Percentiles rank a stretch among this genome's conserved stretches.
Conservation (phyloP, 2,329 filamentous ascomycete genomes). For the Exophiala dermatitidis region DNA sequence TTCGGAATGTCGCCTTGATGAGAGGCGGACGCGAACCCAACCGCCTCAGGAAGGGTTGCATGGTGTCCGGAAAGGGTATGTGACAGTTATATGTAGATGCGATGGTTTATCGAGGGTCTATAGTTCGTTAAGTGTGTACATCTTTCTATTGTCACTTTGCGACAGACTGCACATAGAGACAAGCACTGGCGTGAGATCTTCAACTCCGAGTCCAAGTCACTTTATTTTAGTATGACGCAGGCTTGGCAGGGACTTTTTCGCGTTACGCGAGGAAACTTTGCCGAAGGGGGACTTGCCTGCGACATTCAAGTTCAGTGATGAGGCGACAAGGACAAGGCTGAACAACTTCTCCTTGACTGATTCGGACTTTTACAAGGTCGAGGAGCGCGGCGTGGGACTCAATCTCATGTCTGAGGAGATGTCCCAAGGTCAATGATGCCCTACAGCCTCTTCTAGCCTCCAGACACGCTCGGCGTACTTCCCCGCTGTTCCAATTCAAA, state of each 20-base stretch:
- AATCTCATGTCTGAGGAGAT: neutral
- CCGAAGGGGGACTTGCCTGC: neutral
- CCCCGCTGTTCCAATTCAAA: neutral
- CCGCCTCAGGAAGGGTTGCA: conserved; percentile 10
- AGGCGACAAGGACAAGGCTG: neutral
- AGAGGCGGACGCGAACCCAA: neutral
- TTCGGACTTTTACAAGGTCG: neutral
- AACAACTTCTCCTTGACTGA: neutral
- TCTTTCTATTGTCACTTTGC: neutral
- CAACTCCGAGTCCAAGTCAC: too few species aligned
- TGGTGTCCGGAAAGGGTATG: neutral
- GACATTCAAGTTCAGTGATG: neutral
- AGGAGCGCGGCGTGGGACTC: neutral
- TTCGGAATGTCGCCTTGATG: neutral
- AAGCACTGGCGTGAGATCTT: neutral
- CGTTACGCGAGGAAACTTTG: neutral
- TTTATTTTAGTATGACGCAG: neutral
- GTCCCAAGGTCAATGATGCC: neutral
- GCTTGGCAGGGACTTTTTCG: neutral
- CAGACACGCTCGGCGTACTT: neutral
- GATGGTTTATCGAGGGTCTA: neutral
- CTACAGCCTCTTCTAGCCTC: neutral
- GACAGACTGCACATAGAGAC: too few species aligned
- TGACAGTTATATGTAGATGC: neutral
- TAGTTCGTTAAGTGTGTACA: neutral